Conservation (phyloP, 78 protist genomes). For the Guillardia theta region DNA sequence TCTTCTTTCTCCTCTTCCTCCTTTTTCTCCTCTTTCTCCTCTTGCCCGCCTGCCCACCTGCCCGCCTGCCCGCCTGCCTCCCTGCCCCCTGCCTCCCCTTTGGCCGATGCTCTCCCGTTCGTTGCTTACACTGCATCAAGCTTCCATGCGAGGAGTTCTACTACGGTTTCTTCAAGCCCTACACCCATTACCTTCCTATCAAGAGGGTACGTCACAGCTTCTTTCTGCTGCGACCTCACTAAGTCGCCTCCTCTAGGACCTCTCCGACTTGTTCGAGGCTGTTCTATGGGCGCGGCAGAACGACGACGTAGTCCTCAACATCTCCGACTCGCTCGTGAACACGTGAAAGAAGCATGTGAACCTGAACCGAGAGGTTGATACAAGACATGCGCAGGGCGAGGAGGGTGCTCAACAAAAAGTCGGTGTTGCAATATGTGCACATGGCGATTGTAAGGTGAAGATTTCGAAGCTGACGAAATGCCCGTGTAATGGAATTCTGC, state of each 20-base stretch:
- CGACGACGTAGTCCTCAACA: background rate
- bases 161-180: background rate
- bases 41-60: no score
- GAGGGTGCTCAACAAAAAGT: background rate
- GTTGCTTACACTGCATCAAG: no score
- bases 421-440: background rate
- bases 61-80: no score
- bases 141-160: slow-evolving; percentile 9
- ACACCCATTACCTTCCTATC: background rate
- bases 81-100: no score
- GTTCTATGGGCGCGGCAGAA: background rate
- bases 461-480: background rate
- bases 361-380: background rate
- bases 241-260: background rate
- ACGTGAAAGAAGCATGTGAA: no score
- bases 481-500: background rate
- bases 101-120: no score
- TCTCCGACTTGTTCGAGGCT: background rate
- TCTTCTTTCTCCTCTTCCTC: no score
- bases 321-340: background rate
- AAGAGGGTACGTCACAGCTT: no score
- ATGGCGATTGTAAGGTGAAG: background rate
- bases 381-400: background rate
- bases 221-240: no score
- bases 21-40: no score